phyloP scores from a whole-genome alignment of 140 eudicot species.

The Flaveria floridana region DNA sequence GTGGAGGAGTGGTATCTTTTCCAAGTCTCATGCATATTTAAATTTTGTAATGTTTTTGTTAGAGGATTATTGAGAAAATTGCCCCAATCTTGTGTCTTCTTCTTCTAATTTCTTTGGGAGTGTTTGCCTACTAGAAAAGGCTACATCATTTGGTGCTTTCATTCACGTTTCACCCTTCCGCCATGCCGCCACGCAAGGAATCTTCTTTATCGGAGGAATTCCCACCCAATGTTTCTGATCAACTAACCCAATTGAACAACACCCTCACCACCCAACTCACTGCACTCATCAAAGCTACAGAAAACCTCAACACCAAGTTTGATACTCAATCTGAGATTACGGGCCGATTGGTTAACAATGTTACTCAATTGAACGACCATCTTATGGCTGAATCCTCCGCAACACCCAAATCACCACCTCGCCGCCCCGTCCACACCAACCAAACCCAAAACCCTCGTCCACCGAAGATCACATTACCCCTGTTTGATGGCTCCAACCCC shows the following conservation, averaged over 20 bases:
- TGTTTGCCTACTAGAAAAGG: no score
- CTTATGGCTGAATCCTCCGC: background rate
- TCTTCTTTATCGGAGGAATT: background rate
- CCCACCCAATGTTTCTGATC: background rate
- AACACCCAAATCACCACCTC: background rate
- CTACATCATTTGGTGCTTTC: background rate
- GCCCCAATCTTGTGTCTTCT: no score
- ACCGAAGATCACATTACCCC: background rate
- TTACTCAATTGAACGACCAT: background rate
- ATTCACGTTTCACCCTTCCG: background rate
- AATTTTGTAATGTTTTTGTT: no score
- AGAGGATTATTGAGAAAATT: no score
- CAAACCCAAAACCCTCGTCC: background rate
- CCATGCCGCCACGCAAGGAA: background rate
- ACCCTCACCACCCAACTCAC: background rate
- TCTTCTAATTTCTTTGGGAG: no score
- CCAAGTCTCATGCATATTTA: no score
- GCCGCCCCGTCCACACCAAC: background rate
- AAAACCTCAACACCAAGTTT: background rate
- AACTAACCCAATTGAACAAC: background rate
- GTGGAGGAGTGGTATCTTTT: no score
- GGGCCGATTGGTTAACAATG: background rate
- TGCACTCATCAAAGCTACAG: background rate
- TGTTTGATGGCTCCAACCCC: background rate
- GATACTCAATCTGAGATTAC: background rate